phyloP scores from a whole-genome alignment of 257 asterid genomes.

The Orobanche coerulescens region DNA sequence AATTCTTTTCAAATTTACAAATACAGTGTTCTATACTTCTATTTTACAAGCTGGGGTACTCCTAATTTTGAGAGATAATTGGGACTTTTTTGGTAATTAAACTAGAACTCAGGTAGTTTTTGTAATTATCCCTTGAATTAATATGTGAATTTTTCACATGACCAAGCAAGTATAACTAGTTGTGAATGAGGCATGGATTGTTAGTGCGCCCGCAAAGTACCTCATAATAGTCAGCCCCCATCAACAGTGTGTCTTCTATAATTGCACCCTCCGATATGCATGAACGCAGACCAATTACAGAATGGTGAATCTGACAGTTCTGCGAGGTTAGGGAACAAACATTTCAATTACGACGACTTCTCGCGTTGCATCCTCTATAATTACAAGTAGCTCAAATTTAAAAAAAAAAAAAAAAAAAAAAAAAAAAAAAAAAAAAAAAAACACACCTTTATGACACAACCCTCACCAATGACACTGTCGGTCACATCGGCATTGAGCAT shows the following conservation, averaged over 20 bases:
- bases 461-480: conserved; percentile 65
- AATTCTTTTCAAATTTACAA: neutral
- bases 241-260: conserved; percentile 54
- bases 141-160: too few relatives aligned
- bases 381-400: neutral
- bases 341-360: too few relatives aligned
- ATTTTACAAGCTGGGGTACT: too few relatives aligned
- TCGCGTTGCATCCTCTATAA: neutral
- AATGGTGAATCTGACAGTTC: conserved; percentile 62
- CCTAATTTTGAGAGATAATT: too few relatives aligned
- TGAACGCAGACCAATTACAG: conserved; percentile 59
- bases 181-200: neutral
- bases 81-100: too few relatives aligned
- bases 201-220: conserved; percentile 19
- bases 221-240: conserved; percentile 82
- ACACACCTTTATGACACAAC: conserved; percentile 50
- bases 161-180: neutral
- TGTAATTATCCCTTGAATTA: too few relatives aligned
- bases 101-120: too few relatives aligned
- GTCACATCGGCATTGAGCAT: conserved; percentile 63
- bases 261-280: conserved; percentile 71
- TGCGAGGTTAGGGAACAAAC: conserved; percentile 11
- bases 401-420: neutral
- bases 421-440: neutral
- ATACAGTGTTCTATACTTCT: too few relatives aligned